Evolutionary conservation across 805 yeast genomes (phyloP).

Genomic region (Kluyveromyces wickerhamii): DNA sequence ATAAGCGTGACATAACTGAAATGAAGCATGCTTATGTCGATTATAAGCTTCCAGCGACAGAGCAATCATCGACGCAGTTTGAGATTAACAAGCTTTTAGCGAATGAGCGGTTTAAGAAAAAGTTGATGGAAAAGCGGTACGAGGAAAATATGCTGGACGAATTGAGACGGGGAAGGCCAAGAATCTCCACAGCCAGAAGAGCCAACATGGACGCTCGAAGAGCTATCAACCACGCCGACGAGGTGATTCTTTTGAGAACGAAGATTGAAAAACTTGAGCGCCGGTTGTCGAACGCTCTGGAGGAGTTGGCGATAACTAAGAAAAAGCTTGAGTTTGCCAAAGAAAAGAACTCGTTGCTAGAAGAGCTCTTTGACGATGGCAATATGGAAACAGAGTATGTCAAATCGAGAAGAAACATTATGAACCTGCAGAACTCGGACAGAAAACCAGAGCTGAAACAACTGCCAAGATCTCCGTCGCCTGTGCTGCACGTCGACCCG

Average conservation of each 20-base stretch:
- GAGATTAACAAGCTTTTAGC: constrained; percentile 13
- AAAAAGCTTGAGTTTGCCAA: constrained; percentile 24
- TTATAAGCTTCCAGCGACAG: constrained; percentile 5
- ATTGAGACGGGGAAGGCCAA: constrained; percentile 17
- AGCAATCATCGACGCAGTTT: background rate
- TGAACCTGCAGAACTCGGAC: constrained; percentile 24
- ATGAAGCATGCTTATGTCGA: constrained; percentile 17
- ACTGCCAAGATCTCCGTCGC: constrained; percentile 26
- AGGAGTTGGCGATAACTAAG: constrained; percentile 16
- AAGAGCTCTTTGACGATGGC: constrained; percentile 27
- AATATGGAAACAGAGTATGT: constrained; percentile 27
- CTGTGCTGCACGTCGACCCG: constrained; percentile 16
- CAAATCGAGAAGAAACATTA: constrained; percentile 27
- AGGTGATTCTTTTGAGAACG: constrained; percentile 13
- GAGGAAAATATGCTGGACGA: constrained; percentile 22
- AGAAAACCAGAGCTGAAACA: constrained; percentile 22
- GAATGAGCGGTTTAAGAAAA: constrained; percentile 25
- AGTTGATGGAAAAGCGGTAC: constrained; percentile 21
- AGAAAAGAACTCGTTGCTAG: constrained; percentile 24
- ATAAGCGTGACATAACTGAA: constrained; percentile 15
- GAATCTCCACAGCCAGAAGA: constrained; percentile 4
- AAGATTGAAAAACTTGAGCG: constrained; percentile 11
- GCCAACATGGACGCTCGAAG: background rate
- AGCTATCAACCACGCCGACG: constrained; percentile 12
- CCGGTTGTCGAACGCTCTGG: constrained; percentile 10